phyloP scores from a whole-genome alignment of 345 rosid species.

The Mercurialis annua region DNA sequence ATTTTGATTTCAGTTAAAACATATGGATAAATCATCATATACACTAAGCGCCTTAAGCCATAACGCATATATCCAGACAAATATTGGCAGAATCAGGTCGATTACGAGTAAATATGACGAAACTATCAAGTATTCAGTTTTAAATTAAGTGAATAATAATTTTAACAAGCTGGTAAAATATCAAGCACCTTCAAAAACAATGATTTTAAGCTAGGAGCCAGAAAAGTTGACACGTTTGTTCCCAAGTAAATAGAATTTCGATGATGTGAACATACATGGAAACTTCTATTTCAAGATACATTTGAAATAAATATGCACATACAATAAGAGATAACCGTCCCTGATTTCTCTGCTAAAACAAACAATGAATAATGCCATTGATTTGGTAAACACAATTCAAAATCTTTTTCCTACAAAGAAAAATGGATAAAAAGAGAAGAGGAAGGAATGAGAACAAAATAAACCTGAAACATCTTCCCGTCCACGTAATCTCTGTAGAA shows the following conservation, averaged over 20 bases:
- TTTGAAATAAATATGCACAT: neutral
- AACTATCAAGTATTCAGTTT: neutral
- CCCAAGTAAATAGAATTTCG: neutral
- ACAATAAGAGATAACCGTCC: neutral
- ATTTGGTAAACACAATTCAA: neutral
- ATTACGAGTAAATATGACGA: neutral
- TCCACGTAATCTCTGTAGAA: slow-evolving; percentile 86
- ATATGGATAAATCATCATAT: neutral
- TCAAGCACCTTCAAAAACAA: neutral
- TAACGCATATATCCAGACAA: neutral
- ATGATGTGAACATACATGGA: neutral
- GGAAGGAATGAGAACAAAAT: slow-evolving; percentile 7
- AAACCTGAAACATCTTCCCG: slow-evolving; percentile 91
- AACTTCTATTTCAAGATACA: neutral
- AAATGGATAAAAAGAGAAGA: neutral
- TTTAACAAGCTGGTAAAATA: neutral
- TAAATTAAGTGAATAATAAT: neutral
- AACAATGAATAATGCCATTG: neutral
- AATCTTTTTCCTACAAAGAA: neutral
- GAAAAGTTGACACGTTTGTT: neutral
- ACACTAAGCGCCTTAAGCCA: neutral
- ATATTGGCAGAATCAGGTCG: neutral
- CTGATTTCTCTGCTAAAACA: neutral
- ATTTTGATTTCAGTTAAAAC: neutral
- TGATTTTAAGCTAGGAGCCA: neutral